A percentile compares a stretch with the other conserved stretches of the same genome.
Conservation (phyloP, 1,284 basidiomycete genomes). For the Tilletia setariae region DNA sequence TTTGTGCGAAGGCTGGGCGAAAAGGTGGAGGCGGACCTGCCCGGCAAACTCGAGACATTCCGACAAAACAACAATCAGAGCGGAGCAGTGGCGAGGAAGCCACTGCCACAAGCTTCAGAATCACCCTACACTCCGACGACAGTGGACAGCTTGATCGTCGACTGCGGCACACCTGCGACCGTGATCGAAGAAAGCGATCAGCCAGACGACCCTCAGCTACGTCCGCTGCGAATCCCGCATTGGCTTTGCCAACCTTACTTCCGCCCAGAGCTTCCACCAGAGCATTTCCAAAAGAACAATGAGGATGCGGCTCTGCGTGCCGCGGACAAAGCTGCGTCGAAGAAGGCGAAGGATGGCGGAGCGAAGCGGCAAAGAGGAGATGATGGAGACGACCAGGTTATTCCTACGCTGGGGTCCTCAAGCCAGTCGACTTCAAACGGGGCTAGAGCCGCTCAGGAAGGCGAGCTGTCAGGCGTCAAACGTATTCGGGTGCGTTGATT, state of each 20-base stretch:
- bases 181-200: constrained; percentile 54
- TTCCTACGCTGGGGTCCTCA: background rate
- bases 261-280: constrained; percentile 56
- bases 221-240: constrained; percentile 65
- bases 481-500: constrained; percentile 12
- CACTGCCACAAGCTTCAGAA: constrained; percentile 24
- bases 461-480: background rate
- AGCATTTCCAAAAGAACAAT: constrained; percentile 11
- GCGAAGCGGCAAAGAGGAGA: background rate
- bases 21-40: constrained; percentile 64
- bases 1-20: constrained; percentile 68
- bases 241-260: constrained; percentile 86
- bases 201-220: constrained; percentile 49
- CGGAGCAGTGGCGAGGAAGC: background rate
- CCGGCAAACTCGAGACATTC: constrained; percentile 19
- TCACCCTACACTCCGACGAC: constrained; percentile 20
- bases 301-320: background rate
- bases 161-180: background rate
- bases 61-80: background rate
- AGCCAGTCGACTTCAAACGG: background rate
- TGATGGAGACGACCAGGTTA: background rate
- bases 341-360: background rate
- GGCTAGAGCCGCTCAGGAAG: background rate
- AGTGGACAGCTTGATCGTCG: constrained; percentile 10
- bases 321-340: background rate